phyloP scores from a whole-genome alignment of 1,284 basidiomycete genomes.

The Pholiota adiposa region DNA sequence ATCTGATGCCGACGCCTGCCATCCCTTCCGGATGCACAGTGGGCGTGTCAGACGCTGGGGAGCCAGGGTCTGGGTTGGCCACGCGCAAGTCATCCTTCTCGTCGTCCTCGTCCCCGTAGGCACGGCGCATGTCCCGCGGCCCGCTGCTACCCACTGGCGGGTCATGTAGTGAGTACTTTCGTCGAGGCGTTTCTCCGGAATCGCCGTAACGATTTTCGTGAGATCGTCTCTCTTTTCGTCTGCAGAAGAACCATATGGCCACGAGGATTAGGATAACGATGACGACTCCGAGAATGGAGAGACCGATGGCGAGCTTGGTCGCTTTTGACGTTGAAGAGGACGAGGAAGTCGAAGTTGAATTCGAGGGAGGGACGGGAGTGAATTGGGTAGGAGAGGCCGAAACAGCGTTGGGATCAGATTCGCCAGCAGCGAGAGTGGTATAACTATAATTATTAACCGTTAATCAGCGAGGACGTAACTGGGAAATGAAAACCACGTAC shows the following conservation, averaged over 20 bases:
- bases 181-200: background rate
- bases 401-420: background rate
- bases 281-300: background rate
- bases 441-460: background rate
- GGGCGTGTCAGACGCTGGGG: background rate
- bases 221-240: background rate
- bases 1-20: background rate
- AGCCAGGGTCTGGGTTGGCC: slow-evolving; percentile 1
- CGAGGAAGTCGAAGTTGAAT: background rate
- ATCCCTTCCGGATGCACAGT: background rate
- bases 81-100: background rate
- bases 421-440: background rate
- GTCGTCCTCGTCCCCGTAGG: background rate
- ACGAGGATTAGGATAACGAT: background rate
- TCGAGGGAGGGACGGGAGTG: background rate
- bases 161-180: background rate
- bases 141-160: background rate
- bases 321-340: background rate
- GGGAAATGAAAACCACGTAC: slow-evolving; percentile 11
- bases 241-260: background rate
- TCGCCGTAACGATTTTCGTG: background rate
- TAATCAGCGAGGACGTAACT: background rate
- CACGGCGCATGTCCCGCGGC: background rate
- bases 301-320: slow-evolving; percentile 1
- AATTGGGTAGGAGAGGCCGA: background rate